Evolutionary conservation across 176 grass and related monocot species (phyloP).

Genomic region (Triticum urartu): DNA sequence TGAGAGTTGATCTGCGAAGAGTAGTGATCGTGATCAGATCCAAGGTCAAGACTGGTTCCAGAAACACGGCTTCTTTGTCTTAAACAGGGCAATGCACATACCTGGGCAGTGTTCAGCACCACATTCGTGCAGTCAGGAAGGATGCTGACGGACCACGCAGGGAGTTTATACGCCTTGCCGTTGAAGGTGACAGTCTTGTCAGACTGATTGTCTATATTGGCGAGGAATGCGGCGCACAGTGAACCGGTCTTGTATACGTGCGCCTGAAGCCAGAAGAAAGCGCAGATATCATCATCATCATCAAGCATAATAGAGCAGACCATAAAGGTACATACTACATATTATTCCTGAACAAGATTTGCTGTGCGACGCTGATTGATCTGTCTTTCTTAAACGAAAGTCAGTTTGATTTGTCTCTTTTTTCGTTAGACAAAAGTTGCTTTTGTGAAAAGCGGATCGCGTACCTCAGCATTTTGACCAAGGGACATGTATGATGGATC

Average conservation of each 20-base stretch:
- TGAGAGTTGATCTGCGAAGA: conserved; percentile 71
- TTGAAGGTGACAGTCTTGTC: conserved; percentile 88
- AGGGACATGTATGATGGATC: conserved; percentile 86
- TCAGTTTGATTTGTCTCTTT: not conserved
- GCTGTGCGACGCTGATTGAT: not conserved
- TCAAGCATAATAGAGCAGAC: not conserved
- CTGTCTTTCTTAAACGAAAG: not conserved
- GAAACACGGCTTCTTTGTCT: not conserved
- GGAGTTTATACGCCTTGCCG: conserved; percentile 69
- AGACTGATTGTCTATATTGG: conserved; percentile 67
- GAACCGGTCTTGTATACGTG: conserved; percentile 65
- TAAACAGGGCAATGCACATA: conserved; percentile 9
- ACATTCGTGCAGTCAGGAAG: conserved; percentile 99
- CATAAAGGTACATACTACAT: not conserved
- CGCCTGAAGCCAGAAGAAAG: conserved; percentile 52
- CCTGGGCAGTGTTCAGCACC: conserved; percentile 88
- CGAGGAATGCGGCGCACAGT: conserved; percentile 85
- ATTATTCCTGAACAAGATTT: not conserved
- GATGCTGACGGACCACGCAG: conserved; percentile 96
- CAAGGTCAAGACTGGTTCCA: not conserved
- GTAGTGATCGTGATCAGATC: not conserved
- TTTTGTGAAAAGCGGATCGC: conserved; percentile 16
- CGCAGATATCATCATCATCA: conserved; percentile 11
- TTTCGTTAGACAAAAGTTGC: not conserved
- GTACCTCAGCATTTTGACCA: conserved; percentile 84